Conservation (phyloP, 495 filamentous ascomycete species). For the Lichenothelia convexa region DNA sequence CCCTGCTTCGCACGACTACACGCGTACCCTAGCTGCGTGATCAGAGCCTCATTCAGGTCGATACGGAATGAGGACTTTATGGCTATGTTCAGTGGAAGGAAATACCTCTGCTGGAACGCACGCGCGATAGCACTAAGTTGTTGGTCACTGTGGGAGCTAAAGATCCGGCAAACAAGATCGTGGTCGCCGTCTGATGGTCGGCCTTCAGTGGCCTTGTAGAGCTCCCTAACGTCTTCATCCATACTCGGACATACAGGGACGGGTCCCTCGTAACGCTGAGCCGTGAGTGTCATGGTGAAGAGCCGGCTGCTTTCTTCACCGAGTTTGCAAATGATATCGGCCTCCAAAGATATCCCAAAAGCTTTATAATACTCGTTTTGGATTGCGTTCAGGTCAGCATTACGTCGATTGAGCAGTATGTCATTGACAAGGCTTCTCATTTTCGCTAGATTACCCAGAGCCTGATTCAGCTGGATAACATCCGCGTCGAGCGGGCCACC, state of each 20-base stretch:
- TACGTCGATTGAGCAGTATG: constrained; percentile 60
- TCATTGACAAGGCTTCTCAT: constrained; percentile 77
- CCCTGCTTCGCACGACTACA: constrained; percentile 66
- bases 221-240: constrained; percentile 48
- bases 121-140: constrained; percentile 66
- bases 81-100: constrained; percentile 45
- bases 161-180: constrained; percentile 53
- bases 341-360: constrained; percentile 40
- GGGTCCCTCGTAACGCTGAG: constrained; percentile 53
- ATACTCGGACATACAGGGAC: constrained; percentile 50
- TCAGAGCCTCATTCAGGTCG: constrained; percentile 77
- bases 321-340: constrained; percentile 55
- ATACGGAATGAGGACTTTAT: constrained; percentile 69
- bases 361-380: constrained; percentile 54
- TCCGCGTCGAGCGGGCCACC: constrained; percentile 64
- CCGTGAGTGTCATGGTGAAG: constrained; percentile 60
- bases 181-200: constrained; percentile 50
- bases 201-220: constrained; percentile 56
- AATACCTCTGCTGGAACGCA: constrained; percentile 48
- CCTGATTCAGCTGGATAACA: constrained; percentile 40
- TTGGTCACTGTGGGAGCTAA: constrained; percentile 52
- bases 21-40: constrained; percentile 56
- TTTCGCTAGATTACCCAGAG: constrained; percentile 63
- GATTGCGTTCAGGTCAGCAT: constrained; percentile 71
- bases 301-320: constrained; percentile 68